phyloP scores from a whole-genome alignment of 2,329 filamentous ascomycete species.

The Metarhizium robertsii region DNA sequence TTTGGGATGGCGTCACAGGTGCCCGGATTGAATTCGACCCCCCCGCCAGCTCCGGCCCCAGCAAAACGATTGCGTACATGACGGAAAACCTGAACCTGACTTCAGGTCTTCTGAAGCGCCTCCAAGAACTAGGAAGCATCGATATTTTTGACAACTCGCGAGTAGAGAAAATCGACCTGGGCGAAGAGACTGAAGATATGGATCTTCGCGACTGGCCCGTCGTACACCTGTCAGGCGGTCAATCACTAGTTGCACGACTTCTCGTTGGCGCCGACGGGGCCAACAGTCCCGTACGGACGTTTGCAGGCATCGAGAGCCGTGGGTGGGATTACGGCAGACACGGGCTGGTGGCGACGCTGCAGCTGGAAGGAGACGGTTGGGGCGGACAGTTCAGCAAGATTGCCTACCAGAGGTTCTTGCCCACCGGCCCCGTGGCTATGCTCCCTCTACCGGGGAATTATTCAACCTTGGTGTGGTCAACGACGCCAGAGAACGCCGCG shows the following conservation, averaged over 20 bases:
- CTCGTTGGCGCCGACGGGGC: constrained; percentile 90
- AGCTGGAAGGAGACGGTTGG: constrained; percentile 54
- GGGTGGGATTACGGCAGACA: constrained; percentile 93
- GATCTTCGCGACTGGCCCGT: constrained; percentile 86
- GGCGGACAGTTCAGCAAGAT: constrained; percentile 51
- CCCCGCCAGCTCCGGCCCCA: constrained; percentile 36
- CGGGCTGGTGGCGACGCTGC: constrained; percentile 82
- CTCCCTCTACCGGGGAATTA: constrained; percentile 77
- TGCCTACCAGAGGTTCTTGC: constrained; percentile 92
- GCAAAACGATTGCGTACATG: constrained; percentile 83
- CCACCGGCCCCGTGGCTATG: constrained; percentile 83
- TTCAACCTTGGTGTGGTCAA: constrained; percentile 91
- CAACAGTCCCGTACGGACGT: constrained; percentile 85
- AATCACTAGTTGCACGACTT: constrained; percentile 66
- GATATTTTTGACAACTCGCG: constrained; percentile 67
- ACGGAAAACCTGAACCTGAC: constrained; percentile 89
- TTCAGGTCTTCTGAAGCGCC: constrained; percentile 61
- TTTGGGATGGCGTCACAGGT: constrained; percentile 90
- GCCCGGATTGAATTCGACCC: constrained; percentile 86
- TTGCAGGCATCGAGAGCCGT: constrained; percentile 73
- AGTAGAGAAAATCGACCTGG: constrained; percentile 72
- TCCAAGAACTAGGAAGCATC: constrained; percentile 60
- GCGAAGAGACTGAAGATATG: constrained; percentile 55
- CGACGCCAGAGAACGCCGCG: constrained; percentile 69
- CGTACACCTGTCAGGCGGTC: constrained; percentile 60